These are phyloP conservation scores for Ceratopteris richardii DNA, from an alignment of 75 land plant species.

Conservation along the genomic window DNA sequence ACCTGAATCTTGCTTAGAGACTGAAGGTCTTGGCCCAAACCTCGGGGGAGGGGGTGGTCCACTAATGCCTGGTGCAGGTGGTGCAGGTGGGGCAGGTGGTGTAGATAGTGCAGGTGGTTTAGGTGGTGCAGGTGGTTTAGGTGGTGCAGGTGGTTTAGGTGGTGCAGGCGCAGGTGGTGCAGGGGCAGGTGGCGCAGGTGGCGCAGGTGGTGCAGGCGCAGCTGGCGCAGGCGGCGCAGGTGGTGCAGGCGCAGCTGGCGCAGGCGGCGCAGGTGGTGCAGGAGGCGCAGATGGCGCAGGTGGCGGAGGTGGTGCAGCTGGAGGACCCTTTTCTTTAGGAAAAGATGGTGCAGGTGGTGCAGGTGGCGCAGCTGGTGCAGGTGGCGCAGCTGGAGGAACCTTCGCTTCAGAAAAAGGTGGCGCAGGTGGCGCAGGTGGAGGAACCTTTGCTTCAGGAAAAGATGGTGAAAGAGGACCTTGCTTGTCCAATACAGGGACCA, in stretches of 20 bases:
- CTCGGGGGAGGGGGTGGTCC: neutral
- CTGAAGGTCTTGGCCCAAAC: constrained; percentile 2
- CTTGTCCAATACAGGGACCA: no score
- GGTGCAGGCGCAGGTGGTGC: neutral
- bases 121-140: neutral
- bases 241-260: constrained; percentile 1
- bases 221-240: constrained; percentile 8
- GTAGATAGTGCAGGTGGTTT: neutral
- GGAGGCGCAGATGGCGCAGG: neutral
- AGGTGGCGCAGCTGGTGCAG: neutral
- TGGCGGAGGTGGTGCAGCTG: constrained; percentile 13
- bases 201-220: constrained; percentile 1
- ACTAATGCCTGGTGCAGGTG: no score
- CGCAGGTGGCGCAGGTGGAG: neutral
- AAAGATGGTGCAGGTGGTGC: constrained; percentile 10
- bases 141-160: neutral
- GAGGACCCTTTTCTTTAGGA: constrained; percentile 1
- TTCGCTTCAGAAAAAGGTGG: neutral
- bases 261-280: constrained; percentile 2
- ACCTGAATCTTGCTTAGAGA: neutral
- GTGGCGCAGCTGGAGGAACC: neutral
- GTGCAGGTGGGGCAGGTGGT: neutral
- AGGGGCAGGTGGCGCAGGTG: constrained; percentile 13
- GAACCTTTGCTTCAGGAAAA: no score
- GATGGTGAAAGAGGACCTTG: no score